These are phyloP conservation scores for Cytidiella melzeri DNA, from an alignment of 768 basidiomycete genomes.

Conservation along the genomic window DNA sequence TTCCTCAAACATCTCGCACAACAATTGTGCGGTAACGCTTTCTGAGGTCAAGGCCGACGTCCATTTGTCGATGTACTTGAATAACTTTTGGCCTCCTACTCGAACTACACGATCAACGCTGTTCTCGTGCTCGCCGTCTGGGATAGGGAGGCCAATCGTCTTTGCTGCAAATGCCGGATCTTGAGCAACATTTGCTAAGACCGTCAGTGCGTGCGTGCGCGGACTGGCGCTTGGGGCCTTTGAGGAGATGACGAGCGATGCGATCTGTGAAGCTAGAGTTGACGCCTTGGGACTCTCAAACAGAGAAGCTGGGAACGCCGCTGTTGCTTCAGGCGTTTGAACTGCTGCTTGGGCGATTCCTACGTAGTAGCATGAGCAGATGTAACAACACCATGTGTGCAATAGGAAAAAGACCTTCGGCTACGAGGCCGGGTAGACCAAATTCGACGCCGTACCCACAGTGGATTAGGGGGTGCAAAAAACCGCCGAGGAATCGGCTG, in stretches of 20 bases:
- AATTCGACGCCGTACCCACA: constrained; percentile 60
- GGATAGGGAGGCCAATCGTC: constrained; percentile 6
- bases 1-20: constrained; percentile 40
- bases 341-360: constrained; percentile 39
- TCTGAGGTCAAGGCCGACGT: constrained; percentile 12
- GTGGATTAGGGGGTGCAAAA: constrained; percentile 64
- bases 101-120: constrained; percentile 12
- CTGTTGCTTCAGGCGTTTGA: constrained; percentile 32
- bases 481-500: constrained; percentile 47
- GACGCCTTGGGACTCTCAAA: constrained; percentile 13
- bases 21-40: neutral
- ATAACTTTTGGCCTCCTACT: constrained; percentile 11
- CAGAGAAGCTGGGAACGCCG: constrained; percentile 26
- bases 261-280: neutral
- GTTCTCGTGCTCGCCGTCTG: neutral
- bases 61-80: constrained; percentile 18
- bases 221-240: neutral
- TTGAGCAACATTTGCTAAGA: constrained; percentile 48
- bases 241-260: constrained; percentile 6
- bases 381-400: neutral
- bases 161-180: constrained; percentile 31
- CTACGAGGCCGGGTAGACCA: constrained; percentile 47
- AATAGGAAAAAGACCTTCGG: constrained; percentile 43
- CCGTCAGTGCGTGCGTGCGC: constrained; percentile 40
- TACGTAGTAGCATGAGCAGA: neutral